A percentile compares a stretch with the other conserved stretches of the same genome.
Evolutionary conservation across 495 filamentous ascomycete species (phyloP).

Genomic region (Hypoxylon fragiforme): DNA sequence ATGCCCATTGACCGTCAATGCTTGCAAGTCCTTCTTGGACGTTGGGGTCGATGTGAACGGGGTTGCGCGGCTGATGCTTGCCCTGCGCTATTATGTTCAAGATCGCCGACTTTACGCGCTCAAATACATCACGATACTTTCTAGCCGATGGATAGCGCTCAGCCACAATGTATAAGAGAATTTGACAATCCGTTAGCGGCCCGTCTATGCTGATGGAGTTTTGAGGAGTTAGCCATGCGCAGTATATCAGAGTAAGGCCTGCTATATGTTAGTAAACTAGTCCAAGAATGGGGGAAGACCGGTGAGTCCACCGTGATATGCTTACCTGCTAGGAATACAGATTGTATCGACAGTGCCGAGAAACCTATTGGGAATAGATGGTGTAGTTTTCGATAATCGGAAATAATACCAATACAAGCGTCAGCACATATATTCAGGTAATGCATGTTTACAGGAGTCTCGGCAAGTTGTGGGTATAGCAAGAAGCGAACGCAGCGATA

Average conservation of each 20-base stretch:
- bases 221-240: slow-evolving; percentile 37
- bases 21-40: slow-evolving; percentile 29
- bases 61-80: slow-evolving; percentile 38
- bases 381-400: slow-evolving; percentile 55
- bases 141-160: slow-evolving; percentile 56
- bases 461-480: slow-evolving; percentile 56
- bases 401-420: slow-evolving; percentile 54
- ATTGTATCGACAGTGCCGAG: slow-evolving; percentile 58
- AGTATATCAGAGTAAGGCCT: slow-evolving; percentile 41
- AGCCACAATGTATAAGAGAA: slow-evolving; percentile 58
- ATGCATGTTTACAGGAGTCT: slow-evolving; percentile 51
- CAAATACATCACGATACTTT: slow-evolving; percentile 59
- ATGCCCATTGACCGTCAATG: slow-evolving; percentile 23
- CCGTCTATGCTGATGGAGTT: slow-evolving; percentile 33
- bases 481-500: slow-evolving; percentile 55
- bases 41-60: slow-evolving; percentile 33
- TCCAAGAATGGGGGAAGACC: background rate
- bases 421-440: slow-evolving; percentile 57
- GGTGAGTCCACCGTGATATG: no score
- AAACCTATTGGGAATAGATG: slow-evolving; percentile 57
- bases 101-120: slow-evolving; percentile 42
- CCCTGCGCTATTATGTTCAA: slow-evolving; percentile 34
- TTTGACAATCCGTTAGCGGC: slow-evolving; percentile 47
- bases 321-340: slow-evolving; percentile 59
- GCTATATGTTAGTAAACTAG: background rate